Conservation (phyloP, 2,329 filamentous ascomycete genomes). For the Penicillium sp. region DNA sequence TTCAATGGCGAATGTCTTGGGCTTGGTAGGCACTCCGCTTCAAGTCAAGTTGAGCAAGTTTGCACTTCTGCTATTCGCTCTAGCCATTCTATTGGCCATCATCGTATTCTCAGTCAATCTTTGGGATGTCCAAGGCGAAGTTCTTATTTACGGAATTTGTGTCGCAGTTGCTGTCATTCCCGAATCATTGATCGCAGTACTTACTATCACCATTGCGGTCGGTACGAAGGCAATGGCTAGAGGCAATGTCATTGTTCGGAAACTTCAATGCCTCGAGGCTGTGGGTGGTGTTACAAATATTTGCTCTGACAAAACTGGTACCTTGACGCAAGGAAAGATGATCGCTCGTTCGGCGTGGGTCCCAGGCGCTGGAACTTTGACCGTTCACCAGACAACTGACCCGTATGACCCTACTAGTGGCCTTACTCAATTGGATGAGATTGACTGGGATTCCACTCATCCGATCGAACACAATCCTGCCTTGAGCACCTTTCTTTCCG, state of each 20-base stretch:
- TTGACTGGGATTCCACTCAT: slow-evolving; percentile 29
- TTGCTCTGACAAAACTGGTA: slow-evolving; percentile 59
- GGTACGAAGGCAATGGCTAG: slow-evolving; percentile 56
- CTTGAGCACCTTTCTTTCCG: slow-evolving; percentile 52
- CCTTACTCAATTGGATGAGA: slow-evolving; percentile 39
- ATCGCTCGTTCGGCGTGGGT: slow-evolving; percentile 60
- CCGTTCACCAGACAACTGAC: slow-evolving; percentile 52
- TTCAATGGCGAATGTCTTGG: slow-evolving; percentile 51
- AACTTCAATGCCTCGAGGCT: slow-evolving; percentile 55
- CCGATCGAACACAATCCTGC: slow-evolving; percentile 29
- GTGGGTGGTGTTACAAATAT: slow-evolving; percentile 58
- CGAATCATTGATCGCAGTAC: slow-evolving; percentile 61
- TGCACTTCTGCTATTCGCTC: slow-evolving; percentile 73
- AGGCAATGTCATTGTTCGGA: slow-evolving; percentile 54
- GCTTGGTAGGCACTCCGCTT: slow-evolving; percentile 69
- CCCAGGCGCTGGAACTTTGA: slow-evolving; percentile 52
- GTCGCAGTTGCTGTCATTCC: slow-evolving; percentile 62
- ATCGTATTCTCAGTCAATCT: slow-evolving; percentile 61
- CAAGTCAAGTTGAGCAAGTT: slow-evolving; percentile 84
- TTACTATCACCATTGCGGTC: slow-evolving; percentile 61
- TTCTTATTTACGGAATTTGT: slow-evolving; percentile 59
- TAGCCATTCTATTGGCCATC: slow-evolving; percentile 63
- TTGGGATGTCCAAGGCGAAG: slow-evolving; percentile 56
- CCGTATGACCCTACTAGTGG: slow-evolving; percentile 57
- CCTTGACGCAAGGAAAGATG: slow-evolving; percentile 57